phyloP scores from a whole-genome alignment of 1,284 basidiomycete genomes.

The Puccinia hordei region DNA sequence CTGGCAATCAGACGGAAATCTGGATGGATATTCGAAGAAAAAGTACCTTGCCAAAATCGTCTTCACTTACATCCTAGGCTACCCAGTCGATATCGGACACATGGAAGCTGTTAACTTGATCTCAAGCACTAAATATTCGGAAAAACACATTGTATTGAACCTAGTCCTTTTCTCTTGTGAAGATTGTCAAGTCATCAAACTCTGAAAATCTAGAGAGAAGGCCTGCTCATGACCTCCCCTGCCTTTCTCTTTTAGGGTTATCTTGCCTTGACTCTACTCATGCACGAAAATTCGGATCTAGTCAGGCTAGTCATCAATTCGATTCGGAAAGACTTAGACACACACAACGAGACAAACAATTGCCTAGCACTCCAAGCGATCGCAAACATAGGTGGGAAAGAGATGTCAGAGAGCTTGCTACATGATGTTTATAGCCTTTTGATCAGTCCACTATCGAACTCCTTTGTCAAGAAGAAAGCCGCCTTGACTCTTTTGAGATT shows the following conservation, averaged over 20 bases:
- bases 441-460: slow-evolving; percentile 95
- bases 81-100: slow-evolving; percentile 97
- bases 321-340: slow-evolving; percentile 94
- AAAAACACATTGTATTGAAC: slow-evolving; percentile 90
- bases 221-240: not conserved
- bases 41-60: slow-evolving; percentile 91
- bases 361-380: slow-evolving; percentile 97
- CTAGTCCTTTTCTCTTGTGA: slow-evolving; percentile 34
- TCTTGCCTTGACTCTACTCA: slow-evolving; percentile 90
- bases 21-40: slow-evolving; percentile 98
- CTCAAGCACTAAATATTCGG: slow-evolving; percentile 90
- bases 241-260: slow-evolving; percentile 70
- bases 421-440: slow-evolving; percentile 91
- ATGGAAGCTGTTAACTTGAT: slow-evolving; percentile 99
- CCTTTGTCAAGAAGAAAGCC: slow-evolving; percentile 97
- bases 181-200: not conserved
- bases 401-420: slow-evolving; percentile 93
- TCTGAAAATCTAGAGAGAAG: not conserved
- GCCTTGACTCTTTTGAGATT: slow-evolving; percentile 87
- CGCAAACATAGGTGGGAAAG: slow-evolving; percentile 93
- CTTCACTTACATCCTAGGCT: slow-evolving; percentile 98
- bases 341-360: slow-evolving; percentile 91
- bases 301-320: slow-evolving; percentile 94
- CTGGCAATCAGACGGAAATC: slow-evolving; percentile 74
- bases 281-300: slow-evolving; percentile 98